Evolutionary conservation across 2,329 filamentous ascomycete species (phyloP).

Genomic region (Apiospora aurea): DNA sequence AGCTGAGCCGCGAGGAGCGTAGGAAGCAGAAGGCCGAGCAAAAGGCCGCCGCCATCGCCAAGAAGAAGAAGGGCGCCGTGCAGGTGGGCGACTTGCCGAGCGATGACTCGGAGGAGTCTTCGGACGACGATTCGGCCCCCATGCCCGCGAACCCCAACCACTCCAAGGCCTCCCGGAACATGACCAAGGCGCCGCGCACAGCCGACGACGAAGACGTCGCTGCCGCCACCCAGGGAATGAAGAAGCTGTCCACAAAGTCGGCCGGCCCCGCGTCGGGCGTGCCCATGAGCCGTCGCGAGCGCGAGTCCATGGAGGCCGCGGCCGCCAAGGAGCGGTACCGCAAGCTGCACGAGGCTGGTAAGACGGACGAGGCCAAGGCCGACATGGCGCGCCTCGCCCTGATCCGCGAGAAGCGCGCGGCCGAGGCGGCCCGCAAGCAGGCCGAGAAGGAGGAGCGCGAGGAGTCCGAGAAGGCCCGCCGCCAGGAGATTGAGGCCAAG

Average conservation of each 20-base stretch:
- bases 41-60: slow-evolving; percentile 87
- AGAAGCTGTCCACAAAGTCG: slow-evolving; percentile 56
- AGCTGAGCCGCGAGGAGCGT: slow-evolving; percentile 85
- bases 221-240: slow-evolving; percentile 58
- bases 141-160: slow-evolving; percentile 95
- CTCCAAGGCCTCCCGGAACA: slow-evolving; percentile 73
- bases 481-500: slow-evolving; percentile 59
- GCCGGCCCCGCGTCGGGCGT: slow-evolving; percentile 29
- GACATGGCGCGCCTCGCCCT: slow-evolving; percentile 84
- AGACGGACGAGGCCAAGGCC: slow-evolving; percentile 93
- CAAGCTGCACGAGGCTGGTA: slow-evolving; percentile 91
- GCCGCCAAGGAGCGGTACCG: slow-evolving; percentile 90
- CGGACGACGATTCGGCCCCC: slow-evolving; percentile 61
- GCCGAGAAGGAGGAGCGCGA: slow-evolving; percentile 66
- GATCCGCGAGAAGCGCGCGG: slow-evolving; percentile 85
- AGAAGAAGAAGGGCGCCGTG: slow-evolving; percentile 72
- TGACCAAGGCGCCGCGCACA: slow-evolving; percentile 53
- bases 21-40: slow-evolving; percentile 86
- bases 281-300: slow-evolving; percentile 57
- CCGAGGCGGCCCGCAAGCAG: slow-evolving; percentile 82
- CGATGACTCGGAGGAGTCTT: slow-evolving; percentile 65
- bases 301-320: slow-evolving; percentile 82
- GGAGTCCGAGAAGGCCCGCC: slow-evolving; percentile 56
- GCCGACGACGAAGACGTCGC: slow-evolving; percentile 62
- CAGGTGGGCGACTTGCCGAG: slow-evolving; percentile 88